A percentile compares a stretch with the other conserved stretches of the same genome.
Conservation (phyloP, 202 grass and related monocot genomes). For the Setaria viridis region DNA sequence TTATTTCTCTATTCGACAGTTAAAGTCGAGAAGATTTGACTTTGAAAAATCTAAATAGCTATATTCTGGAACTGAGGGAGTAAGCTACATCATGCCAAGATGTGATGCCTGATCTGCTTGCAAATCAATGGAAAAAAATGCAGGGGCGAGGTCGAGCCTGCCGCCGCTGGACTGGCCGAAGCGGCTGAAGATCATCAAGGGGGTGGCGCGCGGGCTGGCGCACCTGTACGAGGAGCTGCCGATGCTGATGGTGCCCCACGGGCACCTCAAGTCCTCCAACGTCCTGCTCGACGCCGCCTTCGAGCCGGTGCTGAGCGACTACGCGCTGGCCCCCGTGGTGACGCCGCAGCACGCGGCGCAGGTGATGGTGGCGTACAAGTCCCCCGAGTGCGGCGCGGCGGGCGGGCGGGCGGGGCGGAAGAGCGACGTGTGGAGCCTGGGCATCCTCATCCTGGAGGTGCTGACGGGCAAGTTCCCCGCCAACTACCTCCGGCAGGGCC, state of each 20-base stretch:
- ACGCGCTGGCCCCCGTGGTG: slow-evolving; percentile 79
- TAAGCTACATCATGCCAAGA: not conserved
- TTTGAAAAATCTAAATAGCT: too few species aligned
- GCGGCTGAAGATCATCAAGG: slow-evolving; percentile 76
- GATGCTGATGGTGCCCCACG: slow-evolving; percentile 78
- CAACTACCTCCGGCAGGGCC: slow-evolving; percentile 62
- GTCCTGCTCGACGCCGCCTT: slow-evolving; percentile 62
- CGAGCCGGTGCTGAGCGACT: slow-evolving; percentile 80
- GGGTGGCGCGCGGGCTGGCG: slow-evolving; percentile 66
- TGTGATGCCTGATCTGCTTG: not conserved
- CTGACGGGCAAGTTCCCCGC: slow-evolving; percentile 82
- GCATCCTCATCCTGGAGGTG: slow-evolving; percentile 79
- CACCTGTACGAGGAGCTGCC: slow-evolving; percentile 85
- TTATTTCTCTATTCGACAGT: too few species aligned
- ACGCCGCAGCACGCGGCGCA: slow-evolving; percentile 62
- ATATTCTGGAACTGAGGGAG: too few species aligned
- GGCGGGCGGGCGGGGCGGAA: slow-evolving; percentile 57
- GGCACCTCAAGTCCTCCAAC: slow-evolving; percentile 97
- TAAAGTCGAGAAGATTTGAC: too few species aligned
- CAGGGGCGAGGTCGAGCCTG: slow-evolving; percentile 53
- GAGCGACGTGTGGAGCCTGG: slow-evolving; percentile 93
- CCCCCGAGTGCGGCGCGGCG: slow-evolving; percentile 63
- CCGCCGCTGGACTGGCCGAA: slow-evolving; percentile 70
- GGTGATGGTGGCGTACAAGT: slow-evolving; percentile 94
- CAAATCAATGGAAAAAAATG: not conserved